A percentile compares a stretch with the other conserved stretches of the same genome.
phyloP scores from a whole-genome alignment of 768 basidiomycete genomes.

The Guyanaporus albipodus region DNA sequence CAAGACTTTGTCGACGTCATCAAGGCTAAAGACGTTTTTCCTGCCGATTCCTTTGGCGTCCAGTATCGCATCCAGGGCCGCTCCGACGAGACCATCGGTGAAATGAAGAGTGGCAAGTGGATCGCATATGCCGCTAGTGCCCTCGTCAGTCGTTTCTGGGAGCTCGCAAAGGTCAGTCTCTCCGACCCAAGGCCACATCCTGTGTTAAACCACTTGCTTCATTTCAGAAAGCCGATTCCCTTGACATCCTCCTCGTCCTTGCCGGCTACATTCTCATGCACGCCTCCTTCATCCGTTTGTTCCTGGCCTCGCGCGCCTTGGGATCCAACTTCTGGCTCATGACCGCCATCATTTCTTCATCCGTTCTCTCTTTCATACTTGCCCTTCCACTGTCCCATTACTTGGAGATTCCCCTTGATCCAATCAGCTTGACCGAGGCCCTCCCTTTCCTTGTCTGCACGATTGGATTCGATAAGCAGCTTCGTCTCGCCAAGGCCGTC shows the following conservation, averaged over 20 bases:
- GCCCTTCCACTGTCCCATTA: constrained; percentile 74
- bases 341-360: constrained; percentile 75
- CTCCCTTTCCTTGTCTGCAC: constrained; percentile 97
- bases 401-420: constrained; percentile 85
- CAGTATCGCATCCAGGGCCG: constrained; percentile 49
- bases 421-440: constrained; percentile 89
- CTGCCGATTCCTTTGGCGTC: constrained; percentile 38
- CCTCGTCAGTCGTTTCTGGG: constrained; percentile 78
- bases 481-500: constrained; percentile 85
- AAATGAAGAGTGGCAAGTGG: constrained; percentile 84
- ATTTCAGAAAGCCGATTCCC: constrained; percentile 82
- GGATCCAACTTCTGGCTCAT: constrained; percentile 69
- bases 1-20: constrained; percentile 48
- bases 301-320: constrained; percentile 81
- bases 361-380: constrained; percentile 79
- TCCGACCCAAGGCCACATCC: neutral
- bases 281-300: constrained; percentile 86
- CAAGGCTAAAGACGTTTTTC: constrained; percentile 26
- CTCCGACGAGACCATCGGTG: constrained; percentile 51
- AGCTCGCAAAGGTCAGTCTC: constrained; percentile 65
- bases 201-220: constrained; percentile 12
- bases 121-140: constrained; percentile 80
- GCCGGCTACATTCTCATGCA: constrained; percentile 96
- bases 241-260: constrained; percentile 93
- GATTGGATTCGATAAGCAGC: constrained; percentile 96